Evolutionary conservation across 495 filamentous ascomycete species (phyloP), one percentile per base, ranked within the genome.

Genomic region (Xylaria grammica): DNA sequence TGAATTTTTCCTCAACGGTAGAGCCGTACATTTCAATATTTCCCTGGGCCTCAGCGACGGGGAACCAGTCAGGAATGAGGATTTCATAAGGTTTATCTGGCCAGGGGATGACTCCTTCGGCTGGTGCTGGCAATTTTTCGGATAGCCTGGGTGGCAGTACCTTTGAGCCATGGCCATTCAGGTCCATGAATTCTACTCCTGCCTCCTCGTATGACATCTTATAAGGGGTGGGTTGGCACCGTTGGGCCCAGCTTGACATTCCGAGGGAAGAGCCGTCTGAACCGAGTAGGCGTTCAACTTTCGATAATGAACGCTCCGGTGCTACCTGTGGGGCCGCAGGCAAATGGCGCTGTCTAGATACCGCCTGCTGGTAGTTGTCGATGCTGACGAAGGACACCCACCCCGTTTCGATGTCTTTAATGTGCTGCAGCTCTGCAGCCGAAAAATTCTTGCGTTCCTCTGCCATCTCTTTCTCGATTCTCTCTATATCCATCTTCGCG

Each of bases 51-150:
- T 69, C 70, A 15, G 74, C 36, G 11, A 74, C 51, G 0, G 27
- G 36, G 42, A 80, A 80, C 77, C 77, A 80, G 0, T 65, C 65
- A 0, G 77, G 76, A 2, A 78, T 57, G 24, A 46, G 30, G 3
- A 27, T 10, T 9, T 50, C 34, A 27, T 32, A 32, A 9, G 40
- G 22, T 29, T 27, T 17, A 5, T 49, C 52, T 57, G 42, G 51
- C 51, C 42, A 63, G 27, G 40, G 13, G 17, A 1, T 45, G 50
- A 22, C 32, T 22, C 7, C 22, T 19, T 24, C 46, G 15, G 19
- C 22, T n/a, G 3, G 50, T 20, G 22, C 36, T 1, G 19, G 54
- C 30, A 11, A 19, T 4, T 42, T 44, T 49, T 55, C 27, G 11
- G 62, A 15, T 6, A n/a, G 22, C 6, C 8, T 36, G 1, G 34